These are phyloP conservation scores for Lipomyces chichibuensis DNA, from an alignment of 805 yeast genomes.

Conservation along the genomic window DNA sequence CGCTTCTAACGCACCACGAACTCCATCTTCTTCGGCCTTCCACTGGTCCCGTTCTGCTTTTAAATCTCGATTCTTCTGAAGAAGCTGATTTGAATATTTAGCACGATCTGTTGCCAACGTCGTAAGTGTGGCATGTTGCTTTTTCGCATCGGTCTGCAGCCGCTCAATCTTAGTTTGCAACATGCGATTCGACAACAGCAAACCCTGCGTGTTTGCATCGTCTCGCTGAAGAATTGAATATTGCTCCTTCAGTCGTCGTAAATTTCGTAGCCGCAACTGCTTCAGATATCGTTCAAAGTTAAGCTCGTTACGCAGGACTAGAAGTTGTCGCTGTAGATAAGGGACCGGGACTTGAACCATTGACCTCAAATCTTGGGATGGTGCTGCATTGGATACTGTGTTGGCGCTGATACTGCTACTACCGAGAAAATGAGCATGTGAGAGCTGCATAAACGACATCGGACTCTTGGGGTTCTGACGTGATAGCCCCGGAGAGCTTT, in stretches of 20 bases:
- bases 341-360: background rate
- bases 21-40: constrained; percentile 36
- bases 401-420: background rate
- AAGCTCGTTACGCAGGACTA: constrained; percentile 61
- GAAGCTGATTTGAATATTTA: constrained; percentile 45
- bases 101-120: constrained; percentile 44
- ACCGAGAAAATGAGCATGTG: constrained; percentile 1
- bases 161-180: constrained; percentile 39
- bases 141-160: constrained; percentile 41
- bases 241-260: constrained; percentile 45
- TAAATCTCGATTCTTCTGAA: constrained; percentile 43
- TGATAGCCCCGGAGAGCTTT: background rate
- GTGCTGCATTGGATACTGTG: background rate
- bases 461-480: constrained; percentile 14
- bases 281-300: constrained; percentile 61
- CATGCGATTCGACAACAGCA: constrained; percentile 40
- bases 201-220: constrained; percentile 41
- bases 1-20: constrained; percentile 38
- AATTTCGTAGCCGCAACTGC: constrained; percentile 50
- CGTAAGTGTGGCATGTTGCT: constrained; percentile 42
- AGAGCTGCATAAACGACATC: constrained; percentile 18
- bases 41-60: constrained; percentile 38
- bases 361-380: background rate
- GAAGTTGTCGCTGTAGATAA: constrained; percentile 56
- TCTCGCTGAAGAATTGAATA: constrained; percentile 40